Evolutionary conservation across 2,329 filamentous ascomycete species (phyloP), one percentile per base, ranked within the genome.

Genomic region (Mycocentrospora acerina): DNA sequence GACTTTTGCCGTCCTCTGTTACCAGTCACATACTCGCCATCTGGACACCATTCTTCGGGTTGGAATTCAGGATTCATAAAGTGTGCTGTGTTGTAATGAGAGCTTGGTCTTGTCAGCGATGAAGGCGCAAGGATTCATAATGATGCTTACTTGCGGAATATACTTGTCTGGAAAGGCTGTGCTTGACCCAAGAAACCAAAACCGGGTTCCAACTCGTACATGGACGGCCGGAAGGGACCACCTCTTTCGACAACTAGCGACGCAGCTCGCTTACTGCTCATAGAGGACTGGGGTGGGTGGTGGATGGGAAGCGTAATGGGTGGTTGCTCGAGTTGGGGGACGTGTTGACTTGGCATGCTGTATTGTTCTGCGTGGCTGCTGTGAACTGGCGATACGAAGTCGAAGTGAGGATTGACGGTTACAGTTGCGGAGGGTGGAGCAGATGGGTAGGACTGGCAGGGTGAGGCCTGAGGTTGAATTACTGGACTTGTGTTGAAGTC

Each of bases 51-150:
- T 42, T 76, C 71, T 47, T 77, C 73, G 5, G 74, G 74, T 41
- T 77, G 71, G 50, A 78, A 78, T 22, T 76, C 71, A 14, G 72
- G 70, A 46, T 76, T 77, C 42, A 71, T 55, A 55, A 72, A 78
- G 56, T 78, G 74, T 4, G 73, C 72, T 14, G 72, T 72, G 40
- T 76, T 76, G 66, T 68, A 76, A 47, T 73, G 72, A 4, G 73
- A 77, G 52, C 73, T 76, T 29, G 24, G 24, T 7, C 7, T 7
- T 2, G 32, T 66, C 34, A 65, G 52, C 19, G 28, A 5, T 30
- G 24, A 16, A 19, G 32, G 12, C 1, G 14, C 6, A 16, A n/a
- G 14, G 17, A 18, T 24, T 12, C 9, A n/a, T 1, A 24, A 13
- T 31, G 11, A 39, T 29, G 50, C 71, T 57, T 56, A 73, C 71